Conservation (phyloP, 768 basidiomycete species). For the Boletus rufocinnamomeus region DNA sequence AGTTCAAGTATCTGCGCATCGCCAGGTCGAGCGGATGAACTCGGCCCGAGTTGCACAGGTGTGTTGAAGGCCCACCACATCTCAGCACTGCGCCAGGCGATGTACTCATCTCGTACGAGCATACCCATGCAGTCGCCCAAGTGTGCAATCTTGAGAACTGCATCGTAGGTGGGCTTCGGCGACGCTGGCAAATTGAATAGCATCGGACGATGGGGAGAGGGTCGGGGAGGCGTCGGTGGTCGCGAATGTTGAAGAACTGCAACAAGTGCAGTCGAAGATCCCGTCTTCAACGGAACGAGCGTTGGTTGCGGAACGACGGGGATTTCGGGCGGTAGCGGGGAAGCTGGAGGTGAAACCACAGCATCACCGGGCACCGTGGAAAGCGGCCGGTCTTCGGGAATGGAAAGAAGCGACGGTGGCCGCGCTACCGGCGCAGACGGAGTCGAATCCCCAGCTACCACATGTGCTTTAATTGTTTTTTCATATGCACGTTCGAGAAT, state of each 20-base stretch:
- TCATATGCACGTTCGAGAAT: constrained; percentile 74
- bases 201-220: constrained; percentile 23
- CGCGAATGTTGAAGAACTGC: constrained; percentile 56
- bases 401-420: constrained; percentile 18
- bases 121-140: constrained; percentile 88
- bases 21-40: constrained; percentile 58
- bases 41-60: constrained; percentile 65
- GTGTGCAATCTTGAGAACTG: constrained; percentile 79
- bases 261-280: constrained; percentile 69
- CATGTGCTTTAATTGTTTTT: constrained; percentile 62
- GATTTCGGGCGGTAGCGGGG: constrained; percentile 15
- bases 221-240: constrained; percentile 11
- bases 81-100: constrained; percentile 86
- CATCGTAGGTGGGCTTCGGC: constrained; percentile 46
- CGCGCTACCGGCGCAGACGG: constrained; percentile 7
- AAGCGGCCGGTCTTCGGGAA: constrained; percentile 26
- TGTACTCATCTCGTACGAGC: constrained; percentile 75
- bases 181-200: constrained; percentile 19
- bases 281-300: constrained; percentile 49
- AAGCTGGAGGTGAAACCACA: neutral
- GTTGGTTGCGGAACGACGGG: constrained; percentile 23
- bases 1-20: constrained; percentile 71
- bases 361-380: constrained; percentile 1
- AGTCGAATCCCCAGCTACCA: constrained; percentile 34
- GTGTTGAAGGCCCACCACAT: constrained; percentile 89